Percentiles rank a stretch among this genome's conserved stretches.
Evolutionary conservation across 768 basidiomycete species (phyloP).

Genomic region (Lactarius vividus): DNA sequence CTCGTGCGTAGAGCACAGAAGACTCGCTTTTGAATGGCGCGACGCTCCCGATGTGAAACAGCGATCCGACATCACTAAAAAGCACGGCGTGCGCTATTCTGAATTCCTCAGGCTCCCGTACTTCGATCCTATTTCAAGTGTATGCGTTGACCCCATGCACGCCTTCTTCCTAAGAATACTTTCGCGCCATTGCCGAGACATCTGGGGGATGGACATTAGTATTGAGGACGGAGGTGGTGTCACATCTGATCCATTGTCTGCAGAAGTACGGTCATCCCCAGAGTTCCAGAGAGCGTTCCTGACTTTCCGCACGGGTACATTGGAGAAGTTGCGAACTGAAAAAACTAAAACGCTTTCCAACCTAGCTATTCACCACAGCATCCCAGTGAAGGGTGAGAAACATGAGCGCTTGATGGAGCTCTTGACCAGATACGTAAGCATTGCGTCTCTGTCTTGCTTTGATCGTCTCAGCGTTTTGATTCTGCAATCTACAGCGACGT

Average conservation of each 20-base stretch:
- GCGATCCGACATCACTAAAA: slow-evolving; percentile 20
- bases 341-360: background rate
- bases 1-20: slow-evolving; percentile 14
- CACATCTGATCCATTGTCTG: background rate
- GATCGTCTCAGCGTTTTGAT: background rate
- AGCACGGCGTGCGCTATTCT: slow-evolving; percentile 32
- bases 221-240: background rate
- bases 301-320: background rate
- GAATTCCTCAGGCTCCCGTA: slow-evolving; percentile 28
- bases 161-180: slow-evolving; percentile 25
- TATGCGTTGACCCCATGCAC: slow-evolving; percentile 32
- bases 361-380: background rate
- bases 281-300: background rate
- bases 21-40: slow-evolving; percentile 25
- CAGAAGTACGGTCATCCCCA: background rate
- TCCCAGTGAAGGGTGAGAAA: background rate
- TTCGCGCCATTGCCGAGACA: slow-evolving; percentile 21
- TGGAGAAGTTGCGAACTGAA: background rate
- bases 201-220: slow-evolving; percentile 7
- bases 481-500: background rate
- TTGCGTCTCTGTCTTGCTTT: background rate
- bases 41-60: slow-evolving; percentile 21
- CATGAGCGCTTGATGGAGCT: background rate
- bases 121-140: slow-evolving; percentile 22
- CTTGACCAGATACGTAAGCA: background rate